Base-by-base conservation (phyloP, 192 early-diverging fungal genomes). In the Thamnidium elegans region DNA sequence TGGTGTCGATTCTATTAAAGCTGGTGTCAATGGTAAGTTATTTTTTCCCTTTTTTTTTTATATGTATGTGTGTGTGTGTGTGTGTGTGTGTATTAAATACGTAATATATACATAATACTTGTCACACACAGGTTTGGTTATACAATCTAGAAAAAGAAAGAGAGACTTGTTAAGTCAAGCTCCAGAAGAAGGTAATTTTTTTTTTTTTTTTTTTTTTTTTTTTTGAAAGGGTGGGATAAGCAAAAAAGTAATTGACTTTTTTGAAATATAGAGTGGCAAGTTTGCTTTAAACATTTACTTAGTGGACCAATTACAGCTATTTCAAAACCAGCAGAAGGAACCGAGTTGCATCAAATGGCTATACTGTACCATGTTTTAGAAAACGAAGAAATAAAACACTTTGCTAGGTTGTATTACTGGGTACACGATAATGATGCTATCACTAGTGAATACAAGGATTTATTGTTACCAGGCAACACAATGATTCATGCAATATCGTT, bases 321-420 rank as follows among this genome's bases (percentile, higher is more conserved):
- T 5, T 70, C 73, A 9, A 46, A 31, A 15, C 36, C 20, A 6
- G 47, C 55, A n/a, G 8, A 50, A 45, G 30, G 31, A 14, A 32
- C 23, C 23, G 58, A 30, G 14, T 19, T n/a, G 10, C 44, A 44
- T 50, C 47, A 20, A 63, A 69, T 74, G 55, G 62, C 63, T 20
- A 51, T 74, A 11, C 39, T 74, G 0, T 74, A 74, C 50, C 63
- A 74, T 17, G 54, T 39, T 9, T 39, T 74, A 13, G 34, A 69
- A 7, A 63, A 68, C n/a, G 72, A 74, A 11, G 9, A 52, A 20
- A 30, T 67, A 15, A 30, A 73, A 36, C 55, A 73, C 23, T 64
- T 47, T 50, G 48, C 43, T 9, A 46, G 72, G 1, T 58, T 74
- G 4, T 74, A 69, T 56, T 74, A 66, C 55, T 8, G 47, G 7